Base-by-base conservation (phyloP, 192 early-diverging fungal species). In the Entomortierella parvispora region DNA sequence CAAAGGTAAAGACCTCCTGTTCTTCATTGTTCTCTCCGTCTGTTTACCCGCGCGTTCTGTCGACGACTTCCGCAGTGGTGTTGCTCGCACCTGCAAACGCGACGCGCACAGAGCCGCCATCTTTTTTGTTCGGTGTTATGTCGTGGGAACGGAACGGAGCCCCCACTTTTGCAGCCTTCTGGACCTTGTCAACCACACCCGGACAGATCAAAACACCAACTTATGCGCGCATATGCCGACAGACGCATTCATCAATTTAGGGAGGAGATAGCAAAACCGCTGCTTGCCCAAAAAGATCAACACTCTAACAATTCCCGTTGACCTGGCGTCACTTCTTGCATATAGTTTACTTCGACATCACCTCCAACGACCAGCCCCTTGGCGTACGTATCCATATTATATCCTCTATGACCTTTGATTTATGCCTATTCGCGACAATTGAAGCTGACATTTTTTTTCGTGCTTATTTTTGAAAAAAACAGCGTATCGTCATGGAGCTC, bases 281-380 rank as follows among this genome's bases (percentile, higher is more conserved):
- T 55, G 3, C 18, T 33, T 55, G 37, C 32, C 4, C 40, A 60
- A 20, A 20, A 17, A 1, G 32, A 40, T 10, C 14, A 37, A 45
- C 2, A 69, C n/a, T 17, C 42, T 25, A 59, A 32, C 33, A 20
- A 14, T 11, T 40, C 62, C 29, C 23, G 26, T 28, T 15, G 46
- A 37, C 22, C 50, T 29, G 18, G 4, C 10, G 34, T 32, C 28
- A 12, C 31, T 46, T 54, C 50, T 17, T 25, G 15, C 45, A 52
- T 10, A 53, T n/a, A 76, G 91, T 92, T 61, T 93, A 77, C 85
- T 93, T 93, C 81, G 92, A 93, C 48, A 76, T 92, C 57, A 67
- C 87, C 64, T 83, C 82, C 58, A 72, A 86, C 53, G 84, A 80
- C 25, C 8, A 65, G 26, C 69, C 75, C 50, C 10, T 68, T 44